phyloP scores from a whole-genome alignment of 495 filamentous ascomycete genomes.

The Penicillium nucicola region DNA sequence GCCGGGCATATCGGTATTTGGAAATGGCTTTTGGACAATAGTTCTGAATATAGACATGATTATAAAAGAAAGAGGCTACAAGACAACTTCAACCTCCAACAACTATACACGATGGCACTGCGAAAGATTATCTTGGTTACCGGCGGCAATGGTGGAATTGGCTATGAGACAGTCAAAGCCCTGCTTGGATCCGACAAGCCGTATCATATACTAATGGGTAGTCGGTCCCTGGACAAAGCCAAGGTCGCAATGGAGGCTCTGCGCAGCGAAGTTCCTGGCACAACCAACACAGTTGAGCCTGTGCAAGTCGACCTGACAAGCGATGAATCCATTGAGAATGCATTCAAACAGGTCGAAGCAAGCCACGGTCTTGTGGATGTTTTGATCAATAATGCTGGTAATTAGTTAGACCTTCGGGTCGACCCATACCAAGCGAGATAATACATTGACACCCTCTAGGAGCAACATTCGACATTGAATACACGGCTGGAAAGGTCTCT shows the following conservation, averaged over 20 bases:
- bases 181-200: constrained; percentile 3
- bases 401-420: background rate
- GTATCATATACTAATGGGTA: constrained; percentile 11
- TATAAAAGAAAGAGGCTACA: background rate
- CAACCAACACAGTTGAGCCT: constrained; percentile 9
- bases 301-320: constrained; percentile 32
- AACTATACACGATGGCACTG: constrained; percentile 1
- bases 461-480: constrained; percentile 26
- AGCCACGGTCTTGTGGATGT: constrained; percentile 36
- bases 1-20: constrained; percentile 13
- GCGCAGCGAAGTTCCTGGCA: background rate
- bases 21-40: background rate
- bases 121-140: constrained; percentile 7
- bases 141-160: constrained; percentile 14
- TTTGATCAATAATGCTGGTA: constrained; percentile 43
- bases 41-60: too few relatives aligned
- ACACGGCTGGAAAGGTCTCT: constrained; percentile 23
- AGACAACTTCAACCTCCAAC: background rate
- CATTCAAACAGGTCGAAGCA: constrained; percentile 23
- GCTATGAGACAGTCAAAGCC: constrained; percentile 15
- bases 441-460: constrained; percentile 24
- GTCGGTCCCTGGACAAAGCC: constrained; percentile 7
- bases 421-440: background rate
- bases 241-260: constrained; percentile 6
- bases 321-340: constrained; percentile 31